Conservation (phyloP, 176 grass and related monocot genomes). For the Olyra latifolia region DNA sequence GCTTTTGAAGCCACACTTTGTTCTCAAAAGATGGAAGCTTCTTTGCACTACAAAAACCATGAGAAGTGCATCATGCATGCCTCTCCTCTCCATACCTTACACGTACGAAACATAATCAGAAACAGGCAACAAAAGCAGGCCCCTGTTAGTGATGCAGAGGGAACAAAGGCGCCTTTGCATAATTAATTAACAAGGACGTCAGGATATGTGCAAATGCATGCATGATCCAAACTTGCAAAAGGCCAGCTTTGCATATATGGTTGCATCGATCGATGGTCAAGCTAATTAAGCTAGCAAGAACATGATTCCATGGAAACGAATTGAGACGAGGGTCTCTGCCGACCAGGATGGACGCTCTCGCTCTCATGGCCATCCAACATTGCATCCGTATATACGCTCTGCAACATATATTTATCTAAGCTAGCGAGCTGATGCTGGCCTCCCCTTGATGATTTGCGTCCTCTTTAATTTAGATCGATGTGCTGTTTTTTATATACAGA, state of each 20-base stretch:
- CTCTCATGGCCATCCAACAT: neutral
- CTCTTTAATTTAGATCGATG: neutral
- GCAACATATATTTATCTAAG: neutral
- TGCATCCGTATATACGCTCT: neutral
- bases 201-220: neutral
- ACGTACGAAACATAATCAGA: neutral
- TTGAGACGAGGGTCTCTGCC: neutral
- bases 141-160: neutral
- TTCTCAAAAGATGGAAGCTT: neutral
- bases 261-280: slow-evolving; percentile 4
- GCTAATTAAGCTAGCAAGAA: neutral
- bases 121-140: neutral
- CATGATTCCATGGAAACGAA: slow-evolving; percentile 23
- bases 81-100: neutral
- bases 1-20: neutral
- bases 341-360: neutral
- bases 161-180: neutral
- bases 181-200: neutral
- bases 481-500: neutral
- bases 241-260: neutral
- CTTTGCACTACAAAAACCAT: neutral
- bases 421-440: neutral
- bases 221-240: neutral
- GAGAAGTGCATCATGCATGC: neutral
- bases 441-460: slow-evolving; percentile 1